Percentiles rank a stretch among this genome's conserved stretches.
These are phyloP conservation scores for Combretum micranthum DNA, from an alignment of 345 rosid species.

Conservation along the genomic window DNA sequence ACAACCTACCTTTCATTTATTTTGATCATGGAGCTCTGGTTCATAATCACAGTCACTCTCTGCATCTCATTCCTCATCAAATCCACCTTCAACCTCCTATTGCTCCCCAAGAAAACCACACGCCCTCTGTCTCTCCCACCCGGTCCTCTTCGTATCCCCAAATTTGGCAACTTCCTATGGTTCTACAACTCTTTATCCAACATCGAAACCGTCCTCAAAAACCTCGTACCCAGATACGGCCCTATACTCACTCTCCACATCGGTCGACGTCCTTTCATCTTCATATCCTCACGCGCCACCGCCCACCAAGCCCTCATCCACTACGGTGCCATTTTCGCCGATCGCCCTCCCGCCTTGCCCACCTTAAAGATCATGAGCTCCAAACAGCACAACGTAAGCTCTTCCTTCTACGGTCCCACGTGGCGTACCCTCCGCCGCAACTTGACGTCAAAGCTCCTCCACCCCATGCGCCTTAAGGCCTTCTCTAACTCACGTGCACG, in stretches of 20 bases:
- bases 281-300: conserved; percentile 1
- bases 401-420: conserved; percentile 10
- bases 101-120: too few species aligned
- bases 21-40: too few species aligned
- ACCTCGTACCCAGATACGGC: conserved; percentile 7
- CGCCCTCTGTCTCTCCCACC: too few species aligned
- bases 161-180: not conserved
- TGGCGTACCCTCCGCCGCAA: conserved; percentile 14
- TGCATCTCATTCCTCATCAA: too few species aligned
- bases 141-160: too few species aligned
- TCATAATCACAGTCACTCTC: too few species aligned
- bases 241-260: conserved; percentile 8
- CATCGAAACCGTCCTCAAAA: conserved; percentile 2
- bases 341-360: conserved; percentile 6
- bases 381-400: conserved; percentile 11
- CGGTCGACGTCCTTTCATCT: conserved; percentile 2
- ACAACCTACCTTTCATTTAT: too few species aligned
- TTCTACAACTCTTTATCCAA: conserved; percentile 5
- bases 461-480: conserved; percentile 8
- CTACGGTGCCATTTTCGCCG: conserved; percentile 2
- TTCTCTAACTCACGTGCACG: conserved; percentile 4
- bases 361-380: not conserved
- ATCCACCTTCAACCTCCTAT: too few species aligned
- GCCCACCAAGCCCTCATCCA: conserved; percentile 15
- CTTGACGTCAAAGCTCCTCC: conserved; percentile 8